A percentile compares a stretch with the other conserved stretches of the same genome.
Evolutionary conservation across 148 eudicot species (phyloP).

Genomic region (Arbutus unedo): DNA sequence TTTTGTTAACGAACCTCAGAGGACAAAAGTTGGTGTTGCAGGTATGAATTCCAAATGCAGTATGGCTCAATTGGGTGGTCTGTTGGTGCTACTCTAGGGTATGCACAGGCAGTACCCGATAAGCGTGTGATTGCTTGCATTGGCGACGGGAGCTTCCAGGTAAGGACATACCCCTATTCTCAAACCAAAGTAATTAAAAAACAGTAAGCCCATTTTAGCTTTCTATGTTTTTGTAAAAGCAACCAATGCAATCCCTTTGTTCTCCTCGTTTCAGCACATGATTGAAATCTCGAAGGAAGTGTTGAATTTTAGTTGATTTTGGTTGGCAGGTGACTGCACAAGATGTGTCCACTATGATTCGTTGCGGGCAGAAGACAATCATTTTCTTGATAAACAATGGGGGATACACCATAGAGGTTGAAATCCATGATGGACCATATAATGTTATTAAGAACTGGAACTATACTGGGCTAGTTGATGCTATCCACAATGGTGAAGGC

Average conservation of each 20-base stretch:
- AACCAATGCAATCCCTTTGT: not conserved
- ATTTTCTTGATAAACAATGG: conserved; percentile 16
- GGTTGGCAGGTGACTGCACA: conserved; percentile 18
- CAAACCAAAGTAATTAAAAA: not conserved
- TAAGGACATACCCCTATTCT: not conserved
- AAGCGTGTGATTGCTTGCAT: conserved; percentile 88
- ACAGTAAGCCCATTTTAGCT: not conserved
- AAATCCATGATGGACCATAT: conserved; percentile 17
- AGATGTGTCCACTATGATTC: conserved; percentile 16
- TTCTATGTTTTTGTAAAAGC: not conserved
- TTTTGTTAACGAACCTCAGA: not conserved
- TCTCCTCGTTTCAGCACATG: too few relatives aligned
- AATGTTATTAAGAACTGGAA: conserved; percentile 20
- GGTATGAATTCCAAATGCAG: conserved; percentile 37
- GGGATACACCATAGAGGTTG: conserved; percentile 16
- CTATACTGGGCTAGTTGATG: conserved; percentile 8
- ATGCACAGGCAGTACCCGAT: conserved; percentile 28
- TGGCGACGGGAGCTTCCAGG: conserved; percentile 93
- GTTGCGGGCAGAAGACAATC: conserved; percentile 13
- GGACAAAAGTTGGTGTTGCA: conserved; percentile 17
- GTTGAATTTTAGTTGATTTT: not conserved
- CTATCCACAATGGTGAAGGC: conserved; percentile 17
- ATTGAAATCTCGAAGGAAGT: not conserved
- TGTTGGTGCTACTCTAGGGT: conserved; percentile 29
- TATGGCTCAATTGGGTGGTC: conserved; percentile 34